Conservation (phyloP, 2,329 filamentous ascomycete genomes). For the Aspergillus sp. region DNA sequence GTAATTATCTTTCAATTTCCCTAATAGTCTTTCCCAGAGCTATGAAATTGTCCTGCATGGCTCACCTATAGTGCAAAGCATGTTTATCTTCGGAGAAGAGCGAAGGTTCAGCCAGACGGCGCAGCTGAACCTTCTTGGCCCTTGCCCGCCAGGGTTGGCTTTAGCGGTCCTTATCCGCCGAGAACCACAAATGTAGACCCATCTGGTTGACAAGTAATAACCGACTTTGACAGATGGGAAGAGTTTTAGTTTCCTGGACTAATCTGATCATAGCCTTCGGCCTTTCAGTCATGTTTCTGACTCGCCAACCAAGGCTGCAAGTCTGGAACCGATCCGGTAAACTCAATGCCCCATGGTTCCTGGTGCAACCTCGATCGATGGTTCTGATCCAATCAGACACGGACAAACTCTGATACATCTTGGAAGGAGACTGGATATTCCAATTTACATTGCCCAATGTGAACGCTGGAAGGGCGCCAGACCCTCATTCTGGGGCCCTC, state of each 20-base stretch:
- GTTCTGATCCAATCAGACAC: conserved; percentile 3
- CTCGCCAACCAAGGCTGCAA: conserved; percentile 2
- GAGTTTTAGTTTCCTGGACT: not conserved
- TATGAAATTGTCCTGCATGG: not conserved
- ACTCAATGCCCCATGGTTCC: conserved; percentile 9
- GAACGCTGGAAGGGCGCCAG: not conserved
- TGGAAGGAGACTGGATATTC: not conserved
- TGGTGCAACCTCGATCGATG: not conserved
- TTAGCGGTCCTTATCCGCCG: not conserved
- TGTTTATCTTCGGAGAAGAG: conserved; percentile 3
- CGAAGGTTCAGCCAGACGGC: not conserved
- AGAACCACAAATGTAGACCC: not conserved
- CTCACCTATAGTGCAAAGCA: not conserved
- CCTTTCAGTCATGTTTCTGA: not conserved
- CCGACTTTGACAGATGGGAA: not conserved
- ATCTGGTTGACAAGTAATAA: not conserved
- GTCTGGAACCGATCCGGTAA: conserved; percentile 6
- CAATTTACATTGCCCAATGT: not conserved
- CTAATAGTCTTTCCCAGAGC: not conserved
- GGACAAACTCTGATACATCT: not conserved
- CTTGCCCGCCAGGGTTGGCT: not conserved
- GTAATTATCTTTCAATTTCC: not conserved
- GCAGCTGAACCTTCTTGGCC: conserved; percentile 4
- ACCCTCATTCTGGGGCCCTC: not conserved
- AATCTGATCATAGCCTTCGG: not conserved